Base-by-base conservation (phyloP, 2,329 filamentous ascomycete genomes). In the Clarireedia homoeocarpa region DNA sequence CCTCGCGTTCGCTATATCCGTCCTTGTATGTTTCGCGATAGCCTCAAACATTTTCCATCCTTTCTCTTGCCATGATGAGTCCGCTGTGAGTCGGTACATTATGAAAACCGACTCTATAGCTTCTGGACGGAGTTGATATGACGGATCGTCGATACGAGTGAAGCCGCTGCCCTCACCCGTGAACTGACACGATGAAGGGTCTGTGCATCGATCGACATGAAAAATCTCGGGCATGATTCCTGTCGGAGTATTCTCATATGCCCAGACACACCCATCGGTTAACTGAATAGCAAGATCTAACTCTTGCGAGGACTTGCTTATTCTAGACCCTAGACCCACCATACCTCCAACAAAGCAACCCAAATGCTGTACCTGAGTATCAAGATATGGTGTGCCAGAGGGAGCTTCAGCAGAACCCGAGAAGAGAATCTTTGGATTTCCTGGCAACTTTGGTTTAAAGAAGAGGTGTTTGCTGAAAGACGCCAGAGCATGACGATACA, bases 291-390 rank as follows among this genome's bases (percentile, higher is more conserved):
- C 83, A 24, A 78, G 73, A 5, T 77, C 72, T 6, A 85, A 65
- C 51, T 85, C 78, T 3, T 77, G 73, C 0, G 73, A 71, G 1
- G 71, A 73, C 48, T 74, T 64, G 58, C 86, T 79, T 34, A 89
- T 71, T 58, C 77, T 80, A 1, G 84, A 84, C 1, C 79, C 82
- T 40, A 89, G 76, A 1, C 76, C 85, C 51, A 86, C 82, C 73
- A 86, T 83, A 14, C 84, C 86, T 6, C 86, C 86, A 5, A 80
- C 74, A 65, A 86, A 90, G 69, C 86, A 90, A 3, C 79, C 78
- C 1, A 89, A 74, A 68, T 89, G 86, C 61, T 87, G 79, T 9
- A 76, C 72, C 48, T 59, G 46, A 12, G 61, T 40, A 24, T 58
- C 20, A 6, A 55, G 30, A 17, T 50, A n/a, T 24, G 55, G 40